Evolutionary conservation across 805 yeast species (phyloP).

Genomic region (Candida sanyiensis): DNA sequence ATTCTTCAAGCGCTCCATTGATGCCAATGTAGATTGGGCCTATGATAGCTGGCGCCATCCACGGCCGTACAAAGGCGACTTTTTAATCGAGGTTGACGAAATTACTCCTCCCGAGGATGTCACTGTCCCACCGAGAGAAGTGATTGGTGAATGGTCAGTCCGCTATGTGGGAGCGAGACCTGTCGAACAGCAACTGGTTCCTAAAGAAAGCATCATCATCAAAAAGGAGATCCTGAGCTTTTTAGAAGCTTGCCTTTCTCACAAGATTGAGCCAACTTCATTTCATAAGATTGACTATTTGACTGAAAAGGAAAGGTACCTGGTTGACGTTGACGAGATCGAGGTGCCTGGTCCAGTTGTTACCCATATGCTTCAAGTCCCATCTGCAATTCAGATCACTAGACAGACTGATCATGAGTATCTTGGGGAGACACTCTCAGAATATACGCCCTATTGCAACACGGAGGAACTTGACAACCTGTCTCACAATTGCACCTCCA

Average conservation of each 20-base stretch:
- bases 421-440: slow-evolving; percentile 4
- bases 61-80: not conserved
- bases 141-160: not conserved
- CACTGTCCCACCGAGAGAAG: not conserved
- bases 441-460: not conserved
- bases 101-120: not conserved
- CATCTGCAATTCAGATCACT: not conserved
- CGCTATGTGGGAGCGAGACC: not conserved
- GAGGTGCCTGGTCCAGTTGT: not conserved
- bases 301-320: not conserved
- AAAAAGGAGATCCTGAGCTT: slow-evolving; percentile 12
- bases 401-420: slow-evolving; percentile 4
- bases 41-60: too few species aligned
- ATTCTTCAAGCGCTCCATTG: slow-evolving; percentile 1
- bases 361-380: not conserved
- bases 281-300: not conserved
- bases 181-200: slow-evolving; percentile 4
- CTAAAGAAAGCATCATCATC: slow-evolving; percentile 14
- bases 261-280: not conserved
- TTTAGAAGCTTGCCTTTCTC: slow-evolving; percentile 7
- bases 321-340: not conserved
- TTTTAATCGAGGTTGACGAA: not conserved
- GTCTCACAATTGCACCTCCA: not conserved
- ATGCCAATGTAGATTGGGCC: slow-evolving; percentile 2
- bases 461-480: not conserved